These are phyloP conservation scores for Cytospora piceicola DNA, from an alignment of 2,329 filamentous ascomycete genomes.

Conservation along the genomic window DNA sequence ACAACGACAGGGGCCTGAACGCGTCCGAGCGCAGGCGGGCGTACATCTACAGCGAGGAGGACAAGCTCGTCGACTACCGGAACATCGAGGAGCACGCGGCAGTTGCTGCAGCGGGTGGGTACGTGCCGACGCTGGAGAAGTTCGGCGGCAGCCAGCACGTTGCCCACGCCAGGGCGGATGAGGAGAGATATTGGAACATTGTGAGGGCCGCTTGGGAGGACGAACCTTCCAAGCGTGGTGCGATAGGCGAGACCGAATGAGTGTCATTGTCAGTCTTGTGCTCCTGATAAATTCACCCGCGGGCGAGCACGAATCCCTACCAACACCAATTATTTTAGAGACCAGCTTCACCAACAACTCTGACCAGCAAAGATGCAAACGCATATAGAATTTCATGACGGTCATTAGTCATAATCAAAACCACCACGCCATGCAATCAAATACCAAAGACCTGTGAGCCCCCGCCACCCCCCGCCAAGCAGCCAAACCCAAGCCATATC, in stretches of 20 bases:
- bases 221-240: neutral
- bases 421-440: neutral
- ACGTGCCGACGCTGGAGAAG: slow-evolving; percentile 46
- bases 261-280: slow-evolving; percentile 16
- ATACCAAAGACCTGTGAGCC: neutral
- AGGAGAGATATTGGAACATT: slow-evolving; percentile 54
- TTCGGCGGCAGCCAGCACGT: slow-evolving; percentile 57
- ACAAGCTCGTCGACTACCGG: slow-evolving; percentile 50
- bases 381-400: neutral
- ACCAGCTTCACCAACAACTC: neutral
- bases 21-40: slow-evolving; percentile 48
- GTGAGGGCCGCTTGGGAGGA: slow-evolving; percentile 52
- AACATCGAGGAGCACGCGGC: slow-evolving; percentile 54
- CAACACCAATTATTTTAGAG: neutral
- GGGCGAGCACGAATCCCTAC: neutral
- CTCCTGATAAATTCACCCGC: neutral
- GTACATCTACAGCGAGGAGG: slow-evolving; percentile 57
- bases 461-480: neutral
- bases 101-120: slow-evolving; percentile 46
- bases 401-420: neutral
- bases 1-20: slow-evolving; percentile 43
- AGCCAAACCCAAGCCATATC: neutral
- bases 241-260: neutral
- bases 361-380: neutral
- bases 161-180: slow-evolving; percentile 51